phyloP scores from a whole-genome alignment of 306 rosid genomes.

The Lathyrus sativus region DNA sequence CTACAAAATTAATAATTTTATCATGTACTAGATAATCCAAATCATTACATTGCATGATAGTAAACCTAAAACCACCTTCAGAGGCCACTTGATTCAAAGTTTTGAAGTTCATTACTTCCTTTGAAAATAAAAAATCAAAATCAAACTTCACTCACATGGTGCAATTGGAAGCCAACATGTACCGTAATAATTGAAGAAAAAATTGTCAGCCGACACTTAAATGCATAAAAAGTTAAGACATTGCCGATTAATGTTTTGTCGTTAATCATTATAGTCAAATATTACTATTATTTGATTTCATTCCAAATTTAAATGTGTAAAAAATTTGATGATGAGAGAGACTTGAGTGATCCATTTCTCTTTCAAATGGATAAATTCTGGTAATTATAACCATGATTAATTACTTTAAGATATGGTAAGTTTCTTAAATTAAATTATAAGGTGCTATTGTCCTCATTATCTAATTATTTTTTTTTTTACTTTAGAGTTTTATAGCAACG shows the following conservation, averaged over 20 bases:
- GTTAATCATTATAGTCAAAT: slow-evolving; percentile 26
- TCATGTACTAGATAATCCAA: too few relatives aligned
- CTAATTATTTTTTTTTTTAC: not conserved
- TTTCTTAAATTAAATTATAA: not conserved
- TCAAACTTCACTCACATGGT: not conserved
- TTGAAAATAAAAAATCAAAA: not conserved
- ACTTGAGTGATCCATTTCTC: slow-evolving; percentile 14
- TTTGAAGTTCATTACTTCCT: not conserved
- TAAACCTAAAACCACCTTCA: too few relatives aligned
- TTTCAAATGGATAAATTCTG: not conserved
- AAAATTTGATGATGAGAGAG: slow-evolving; percentile 8
- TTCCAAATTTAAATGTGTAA: slow-evolving; percentile 1
- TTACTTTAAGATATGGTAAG: not conserved
- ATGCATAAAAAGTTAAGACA: not conserved
- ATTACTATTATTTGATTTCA: slow-evolving; percentile 21
- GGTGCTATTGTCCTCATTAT: not conserved
- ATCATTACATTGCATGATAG: too few relatives aligned
- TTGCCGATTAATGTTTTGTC: slow-evolving; percentile 19
- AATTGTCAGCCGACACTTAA: slow-evolving; percentile 21
- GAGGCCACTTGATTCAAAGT: not conserved
- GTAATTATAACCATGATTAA: not conserved
- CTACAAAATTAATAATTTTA: too few relatives aligned
- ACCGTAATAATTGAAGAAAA: slow-evolving; percentile 2
- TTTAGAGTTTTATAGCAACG: not conserved
- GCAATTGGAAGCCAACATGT: not conserved